phyloP scores from a whole-genome alignment of 805 yeast species.

The Yarrowia porcina region DNA sequence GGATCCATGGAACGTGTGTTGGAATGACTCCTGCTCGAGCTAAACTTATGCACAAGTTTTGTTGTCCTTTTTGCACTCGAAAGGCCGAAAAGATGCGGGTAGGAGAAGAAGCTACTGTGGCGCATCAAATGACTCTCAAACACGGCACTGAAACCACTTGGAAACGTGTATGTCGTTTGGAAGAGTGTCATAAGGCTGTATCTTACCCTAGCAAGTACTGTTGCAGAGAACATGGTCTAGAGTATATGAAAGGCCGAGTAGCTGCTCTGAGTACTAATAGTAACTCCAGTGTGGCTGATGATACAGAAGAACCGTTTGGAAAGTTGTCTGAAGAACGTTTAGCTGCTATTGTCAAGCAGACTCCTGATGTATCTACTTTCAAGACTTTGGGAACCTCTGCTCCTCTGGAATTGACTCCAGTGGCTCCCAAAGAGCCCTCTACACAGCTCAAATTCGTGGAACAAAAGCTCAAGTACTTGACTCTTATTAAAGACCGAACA shows the following conservation, averaged over 20 bases:
- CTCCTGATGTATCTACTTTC: constrained; percentile 20
- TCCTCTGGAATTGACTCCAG: neutral
- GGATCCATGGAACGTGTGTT: constrained; percentile 87
- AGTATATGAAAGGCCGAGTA: constrained; percentile 35
- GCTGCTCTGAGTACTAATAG: constrained; percentile 2
- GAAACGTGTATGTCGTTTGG: constrained; percentile 72
- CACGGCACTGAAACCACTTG: constrained; percentile 47
- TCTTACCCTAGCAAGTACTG: constrained; percentile 62
- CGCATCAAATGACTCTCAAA: neutral
- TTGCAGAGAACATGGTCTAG: constrained; percentile 62
- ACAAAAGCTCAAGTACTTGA: constrained; percentile 25
- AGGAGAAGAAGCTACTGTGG: neutral
- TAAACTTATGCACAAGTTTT: constrained; percentile 59
- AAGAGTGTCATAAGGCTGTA: constrained; percentile 56
- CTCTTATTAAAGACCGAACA: constrained; percentile 31
- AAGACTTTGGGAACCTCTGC: constrained; percentile 23
- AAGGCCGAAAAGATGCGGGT: constrained; percentile 1
- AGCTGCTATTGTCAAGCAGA: constrained; percentile 24
- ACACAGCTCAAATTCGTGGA: constrained; percentile 23
- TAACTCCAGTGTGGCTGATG: neutral
- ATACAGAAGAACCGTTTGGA: constrained; percentile 16
- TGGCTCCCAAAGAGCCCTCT: constrained; percentile 10
- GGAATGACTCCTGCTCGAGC: constrained; percentile 50
- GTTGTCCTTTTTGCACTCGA: constrained; percentile 62
- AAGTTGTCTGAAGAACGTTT: constrained; percentile 27